Base-by-base conservation (phyloP, 345 rosid species). In the Brassica incana region DNA sequence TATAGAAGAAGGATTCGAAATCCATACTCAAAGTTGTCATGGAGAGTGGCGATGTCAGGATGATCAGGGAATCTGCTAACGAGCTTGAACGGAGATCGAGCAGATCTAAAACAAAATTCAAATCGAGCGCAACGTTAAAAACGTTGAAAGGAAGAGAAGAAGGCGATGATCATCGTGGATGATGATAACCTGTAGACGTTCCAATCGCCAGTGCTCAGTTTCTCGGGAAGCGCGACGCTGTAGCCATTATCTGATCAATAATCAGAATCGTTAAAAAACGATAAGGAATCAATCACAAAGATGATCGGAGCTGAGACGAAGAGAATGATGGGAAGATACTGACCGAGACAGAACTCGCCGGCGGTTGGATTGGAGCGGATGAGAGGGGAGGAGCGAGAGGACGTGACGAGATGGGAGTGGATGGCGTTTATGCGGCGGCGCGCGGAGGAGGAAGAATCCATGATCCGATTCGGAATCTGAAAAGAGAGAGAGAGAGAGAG, bases 191-290 rank as follows among this genome's bases (percentile, higher is more conserved):
- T 88, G 86, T 89, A 91, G 2, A 95, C 99, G 67, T 91, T 91
- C 99, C 98, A 95, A 80, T 88, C 88, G 32, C 98, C 99, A 0
- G 94, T 86, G 43, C 86, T 88, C 88, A 95, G 78, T 84, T 89
- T 93, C 88, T 95, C 99, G 0, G 99, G 99, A 70, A 95, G 97
- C 78, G 87, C 96, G 75, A 89, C 95, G 79, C 99, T 93, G 56
- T 84, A 95, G 0, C 96, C 94, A 80, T 87, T 90, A 75, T 89
- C 99, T 95, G 90, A 69, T 86, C 58, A 3, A 71, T 6, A 52
- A 76, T 73, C 74, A 11, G 4, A n/a, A 68, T 8, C 63, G 14
- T 14, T 1, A 2, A 60, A 40, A 2, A 43, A n/a, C 25, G 0
- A 52, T 45, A 69, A 58, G 15, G 20, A 45, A 56, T 77, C 78